Base-by-base conservation (phyloP, 2,329 filamentous ascomycete genomes). In the Passalora sequoiae region DNA sequence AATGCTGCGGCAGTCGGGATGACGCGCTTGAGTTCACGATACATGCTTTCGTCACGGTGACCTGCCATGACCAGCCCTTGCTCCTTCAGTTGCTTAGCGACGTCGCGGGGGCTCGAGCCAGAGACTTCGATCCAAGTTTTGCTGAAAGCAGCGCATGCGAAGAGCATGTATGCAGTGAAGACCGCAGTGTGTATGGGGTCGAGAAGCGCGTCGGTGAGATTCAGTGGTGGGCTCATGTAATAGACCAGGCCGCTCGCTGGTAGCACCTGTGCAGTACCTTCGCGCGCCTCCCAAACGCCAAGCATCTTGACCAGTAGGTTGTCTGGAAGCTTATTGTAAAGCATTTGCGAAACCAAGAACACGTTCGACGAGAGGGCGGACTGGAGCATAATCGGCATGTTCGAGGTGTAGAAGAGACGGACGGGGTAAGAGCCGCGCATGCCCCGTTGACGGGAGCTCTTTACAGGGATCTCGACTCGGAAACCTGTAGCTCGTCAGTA, bases 351-450 rank as follows among this genome's bases (percentile, higher is more conserved):
- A 74, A 98, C 89, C 55, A 98, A 77, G 83, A 98, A 98, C 72
- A 98, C 81, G 78, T 98, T 98, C 78, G 91, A 96, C 57, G 88
- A 95, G 58, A 98, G 81, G 59, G 92, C 92, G 36, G 91, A 97
- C 77, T 98, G 94, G 69, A 98, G 80, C 92, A 98, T 98, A 74
- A 98, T 98, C 66, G 92, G 92, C 94, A 98, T 98, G 84, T 98
- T 98, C 69, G 89, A 96, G 66, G 92, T 98, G 77, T 98, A 98
- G 82, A 98, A 98, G 48, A 98, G 86, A 65, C 94, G 91, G 69
- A 98, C 82, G 62, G 92, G 92, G 80, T 97, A 98, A 29, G 89
- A 94, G 64, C 91, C 94, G 63, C 92, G 91, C 68, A 94, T 92
- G 71, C 92, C 92, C 78, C 92, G 89, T 80, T 98, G 92, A 73